Base-by-base conservation (phyloP, 2,329 filamentous ascomycete genomes). In the Stromatinia cepivora region DNA sequence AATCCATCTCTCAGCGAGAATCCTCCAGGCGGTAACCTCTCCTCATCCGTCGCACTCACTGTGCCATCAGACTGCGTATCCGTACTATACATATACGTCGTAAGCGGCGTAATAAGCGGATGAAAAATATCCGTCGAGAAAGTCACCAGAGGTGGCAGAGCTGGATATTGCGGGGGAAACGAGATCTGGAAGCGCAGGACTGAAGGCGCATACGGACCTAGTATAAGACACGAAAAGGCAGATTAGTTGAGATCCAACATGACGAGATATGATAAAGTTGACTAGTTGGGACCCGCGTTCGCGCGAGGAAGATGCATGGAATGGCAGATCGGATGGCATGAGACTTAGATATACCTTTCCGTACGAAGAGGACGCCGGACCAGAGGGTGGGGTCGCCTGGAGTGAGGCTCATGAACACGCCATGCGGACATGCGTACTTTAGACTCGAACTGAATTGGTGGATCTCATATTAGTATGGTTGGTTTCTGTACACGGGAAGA, bases 51-150 rank as follows among this genome's bases (percentile, higher is more conserved):
- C 11, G 93, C 92, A 78, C 92, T 94, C 71, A 94, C 90, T 0
- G 92, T 92, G 61, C 92, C 92, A 69, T 87, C 86, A 71, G 89
- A 89, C 71, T 91, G 87, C 48, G 91, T 88, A 69, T 91, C 90
- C 71, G 92, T 93, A 54, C 92, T 91, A 82, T 97, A 96, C 78
- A 92, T 95, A 81, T 97, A 96, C 4, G 93, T 97, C n/a, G 93
- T 97, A 71, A 96, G 85, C 50, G 95, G 94, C 10, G 94, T 93
- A 74, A 98, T 90, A 54, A 99, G 85, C 25, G 94, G 94, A 79
- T 99, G 94, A 79, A 98, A 99, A 74, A 98, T 90, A 78, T 98
- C 94, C 74, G 92, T 96, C 58, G 88, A 87, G 80, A 99, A 97
- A 67, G 90, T 94, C 73, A 99, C 88, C 25, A 94, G 84, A 13